A percentile compares a stretch with the other conserved stretches of the same genome.
Evolutionary conservation across 164 flowering plant species (phyloP).

Genomic region (Kingdonia uniflora): DNA sequence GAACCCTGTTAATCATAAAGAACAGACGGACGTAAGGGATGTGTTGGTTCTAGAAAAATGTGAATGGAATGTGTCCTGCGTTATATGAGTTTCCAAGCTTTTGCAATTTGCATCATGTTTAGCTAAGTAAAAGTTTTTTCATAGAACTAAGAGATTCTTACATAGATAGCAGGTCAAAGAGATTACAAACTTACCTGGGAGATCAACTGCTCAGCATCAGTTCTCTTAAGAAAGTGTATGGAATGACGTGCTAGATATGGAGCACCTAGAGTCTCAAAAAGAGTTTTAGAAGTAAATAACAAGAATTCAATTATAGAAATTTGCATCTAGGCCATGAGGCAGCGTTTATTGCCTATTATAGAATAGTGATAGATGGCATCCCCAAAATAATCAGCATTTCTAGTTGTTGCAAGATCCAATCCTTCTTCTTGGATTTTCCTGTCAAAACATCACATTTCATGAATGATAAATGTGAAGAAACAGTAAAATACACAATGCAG

Average conservation of each 20-base stretch:
- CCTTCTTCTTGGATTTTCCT: conserved; percentile 90
- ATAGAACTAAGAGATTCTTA: not conserved
- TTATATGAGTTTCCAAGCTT: not conserved
- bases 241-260: conserved; percentile 58
- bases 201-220: conserved; percentile 91
- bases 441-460: too few species aligned
- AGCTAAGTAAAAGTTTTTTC: too few species aligned
- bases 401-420: conserved; percentile 55
- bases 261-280: not conserved
- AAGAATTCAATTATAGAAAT: not conserved
- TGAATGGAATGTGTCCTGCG: too few species aligned
- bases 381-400: conserved; percentile 88
- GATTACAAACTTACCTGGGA: conserved; percentile 46
- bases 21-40: not conserved
- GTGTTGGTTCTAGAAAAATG: not conserved
- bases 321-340: conserved; percentile 72
- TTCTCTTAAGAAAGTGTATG: conserved; percentile 77
- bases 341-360: conserved; percentile 66
- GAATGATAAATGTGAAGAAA: not conserved
- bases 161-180: not conserved
- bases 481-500: too few species aligned
- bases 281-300: too few species aligned
- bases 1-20: conserved; percentile 34
- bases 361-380: conserved; percentile 84
- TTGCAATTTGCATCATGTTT: too few species aligned